Evolutionary conservation across 148 eudicot genomes (phyloP).

Genomic region (Chenopodium quinoa): DNA sequence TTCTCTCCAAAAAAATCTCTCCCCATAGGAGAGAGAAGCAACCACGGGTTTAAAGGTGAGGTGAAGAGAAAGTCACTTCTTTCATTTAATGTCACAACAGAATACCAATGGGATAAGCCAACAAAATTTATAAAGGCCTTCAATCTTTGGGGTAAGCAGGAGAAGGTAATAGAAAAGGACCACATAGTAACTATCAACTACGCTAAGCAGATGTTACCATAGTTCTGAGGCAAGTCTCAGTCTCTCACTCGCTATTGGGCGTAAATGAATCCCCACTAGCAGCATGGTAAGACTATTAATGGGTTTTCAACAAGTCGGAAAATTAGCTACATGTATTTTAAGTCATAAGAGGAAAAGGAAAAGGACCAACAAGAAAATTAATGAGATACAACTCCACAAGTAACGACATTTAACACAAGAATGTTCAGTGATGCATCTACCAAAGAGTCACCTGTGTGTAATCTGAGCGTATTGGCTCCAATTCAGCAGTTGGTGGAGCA

Average conservation of each 20-base stretch:
- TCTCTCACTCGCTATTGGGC: not conserved
- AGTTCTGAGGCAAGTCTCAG: not conserved
- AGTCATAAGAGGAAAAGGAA: not conserved
- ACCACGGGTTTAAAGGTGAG: not conserved
- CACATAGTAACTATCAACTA: not conserved
- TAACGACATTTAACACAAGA: not conserved
- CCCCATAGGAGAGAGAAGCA: not conserved
- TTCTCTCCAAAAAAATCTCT: too few relatives aligned
- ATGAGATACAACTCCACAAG: not conserved
- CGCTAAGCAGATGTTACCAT: not conserved
- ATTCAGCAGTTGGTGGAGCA: slow-evolving; percentile 97
- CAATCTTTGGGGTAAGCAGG: not conserved
- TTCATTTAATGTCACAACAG: too few relatives aligned
- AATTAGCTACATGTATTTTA: not conserved
- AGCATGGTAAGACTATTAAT: not conserved
- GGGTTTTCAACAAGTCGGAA: not conserved
- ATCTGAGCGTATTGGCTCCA: slow-evolving; percentile 90
- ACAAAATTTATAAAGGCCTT: not conserved
- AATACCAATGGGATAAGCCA: not conserved
- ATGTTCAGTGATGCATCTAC: not conserved
- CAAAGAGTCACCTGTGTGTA: slow-evolving; percentile 65
- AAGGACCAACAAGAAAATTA: not conserved
- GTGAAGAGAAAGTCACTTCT: too few relatives aligned
- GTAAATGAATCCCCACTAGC: not conserved
- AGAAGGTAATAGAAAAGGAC: not conserved